These are phyloP conservation scores for Microcyclospora tardicrescens DNA, from an alignment of 2,329 filamentous ascomycete genomes.

Conservation along the genomic window DNA sequence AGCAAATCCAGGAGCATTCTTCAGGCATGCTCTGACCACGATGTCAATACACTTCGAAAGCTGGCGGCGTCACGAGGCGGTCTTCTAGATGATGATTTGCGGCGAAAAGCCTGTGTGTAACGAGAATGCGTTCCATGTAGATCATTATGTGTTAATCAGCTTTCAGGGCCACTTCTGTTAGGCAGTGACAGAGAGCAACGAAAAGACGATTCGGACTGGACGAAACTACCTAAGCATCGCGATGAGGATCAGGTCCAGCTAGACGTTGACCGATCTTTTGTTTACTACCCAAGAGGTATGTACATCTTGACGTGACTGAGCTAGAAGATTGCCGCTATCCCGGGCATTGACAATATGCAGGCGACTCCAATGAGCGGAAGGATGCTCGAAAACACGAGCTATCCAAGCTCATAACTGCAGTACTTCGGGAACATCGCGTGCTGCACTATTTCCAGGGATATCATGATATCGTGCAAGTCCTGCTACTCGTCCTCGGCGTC, in stretches of 20 bases:
- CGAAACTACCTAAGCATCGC: constrained; percentile 55
- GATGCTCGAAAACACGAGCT: constrained; percentile 61
- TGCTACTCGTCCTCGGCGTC: constrained; percentile 69
- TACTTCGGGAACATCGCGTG: constrained; percentile 67
- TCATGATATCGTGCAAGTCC: constrained; percentile 94
- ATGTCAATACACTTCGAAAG: constrained; percentile 27
- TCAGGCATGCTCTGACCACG: constrained; percentile 28
- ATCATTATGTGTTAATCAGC: constrained; percentile 1
- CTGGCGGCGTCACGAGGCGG: constrained; percentile 34
- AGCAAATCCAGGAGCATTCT: constrained; percentile 24
- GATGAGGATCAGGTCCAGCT: constrained; percentile 87
- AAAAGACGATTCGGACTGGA: constrained; percentile 34
- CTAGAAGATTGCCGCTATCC: too few relatives aligned
- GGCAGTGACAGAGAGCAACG: constrained; percentile 23
- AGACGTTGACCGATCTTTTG: constrained; percentile 91
- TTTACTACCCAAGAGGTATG: constrained; percentile 81
- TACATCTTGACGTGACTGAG: constrained; percentile 1
- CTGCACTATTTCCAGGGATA: constrained; percentile 97
- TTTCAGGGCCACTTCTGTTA: constrained; percentile 48
- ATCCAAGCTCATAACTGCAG: constrained; percentile 63
- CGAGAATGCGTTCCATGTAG: constrained; percentile 29
- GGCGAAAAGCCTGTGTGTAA: constrained; percentile 56
- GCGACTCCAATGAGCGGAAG: constrained; percentile 56
- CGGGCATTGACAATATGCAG: constrained; percentile 28
- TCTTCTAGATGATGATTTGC: constrained; percentile 41